phyloP scores from a whole-genome alignment of 2,329 filamentous ascomycete genomes.

The Colletotrichum cuscutae region DNA sequence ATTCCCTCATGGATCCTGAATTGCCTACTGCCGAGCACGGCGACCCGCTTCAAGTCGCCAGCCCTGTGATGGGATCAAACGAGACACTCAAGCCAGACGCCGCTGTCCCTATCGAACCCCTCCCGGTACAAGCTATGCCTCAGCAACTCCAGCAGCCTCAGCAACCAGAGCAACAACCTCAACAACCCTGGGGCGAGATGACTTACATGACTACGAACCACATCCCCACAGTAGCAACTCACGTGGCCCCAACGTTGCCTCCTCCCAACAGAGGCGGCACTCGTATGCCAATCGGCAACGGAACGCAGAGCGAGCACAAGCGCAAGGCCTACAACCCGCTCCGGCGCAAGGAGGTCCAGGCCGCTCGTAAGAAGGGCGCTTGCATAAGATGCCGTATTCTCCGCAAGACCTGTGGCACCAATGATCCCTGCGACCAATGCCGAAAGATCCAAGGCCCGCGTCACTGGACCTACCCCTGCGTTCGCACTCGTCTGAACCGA shows the following conservation, averaged over 20 bases:
- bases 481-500: slow-evolving; percentile 70
- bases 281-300: slow-evolving; percentile 52
- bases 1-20: slow-evolving; percentile 65
- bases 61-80: slow-evolving; percentile 16
- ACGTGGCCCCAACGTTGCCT: slow-evolving; percentile 29
- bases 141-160: background rate
- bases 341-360: slow-evolving; percentile 72
- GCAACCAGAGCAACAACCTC: slow-evolving; percentile 14
- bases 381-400: slow-evolving; percentile 74
- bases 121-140: background rate
- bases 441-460: slow-evolving; percentile 71
- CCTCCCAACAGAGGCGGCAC: slow-evolving; percentile 56
- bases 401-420: slow-evolving; percentile 73
- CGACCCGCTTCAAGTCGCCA: slow-evolving; percentile 16
- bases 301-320: slow-evolving; percentile 35
- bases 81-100: slow-evolving; percentile 18
- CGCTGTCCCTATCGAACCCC: background rate
- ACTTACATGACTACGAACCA: slow-evolving; percentile 55
- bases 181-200: slow-evolving; percentile 65
- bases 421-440: slow-evolving; percentile 71
- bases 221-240: slow-evolving; percentile 24
- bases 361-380: slow-evolving; percentile 72
- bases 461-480: slow-evolving; percentile 73
- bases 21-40: slow-evolving; percentile 39
- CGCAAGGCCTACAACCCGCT: slow-evolving; percentile 51